phyloP scores from a whole-genome alignment of 805 yeast genomes.

The Candida bentonensis region DNA sequence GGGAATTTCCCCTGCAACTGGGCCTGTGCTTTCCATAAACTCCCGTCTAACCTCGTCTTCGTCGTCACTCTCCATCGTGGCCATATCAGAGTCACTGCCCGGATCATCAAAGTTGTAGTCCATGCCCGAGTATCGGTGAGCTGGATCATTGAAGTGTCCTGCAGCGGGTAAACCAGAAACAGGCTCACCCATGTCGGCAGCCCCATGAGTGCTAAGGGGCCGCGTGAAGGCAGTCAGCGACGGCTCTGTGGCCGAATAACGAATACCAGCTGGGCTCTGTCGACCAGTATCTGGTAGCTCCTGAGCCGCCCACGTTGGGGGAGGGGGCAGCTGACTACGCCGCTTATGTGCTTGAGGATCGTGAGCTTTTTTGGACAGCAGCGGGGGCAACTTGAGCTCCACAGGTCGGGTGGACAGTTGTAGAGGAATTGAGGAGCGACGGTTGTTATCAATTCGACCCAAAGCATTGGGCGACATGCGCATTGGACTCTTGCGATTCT shows the following conservation, averaged over 20 bases:
- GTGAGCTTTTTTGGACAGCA: neutral
- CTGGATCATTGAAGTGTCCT: neutral
- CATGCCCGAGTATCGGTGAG: neutral
- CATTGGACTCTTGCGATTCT: too few relatives aligned
- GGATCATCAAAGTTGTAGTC: neutral
- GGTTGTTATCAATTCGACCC: neutral
- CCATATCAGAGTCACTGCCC: neutral
- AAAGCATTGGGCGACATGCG: neutral
- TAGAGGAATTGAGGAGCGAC: neutral
- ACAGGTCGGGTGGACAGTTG: neutral
- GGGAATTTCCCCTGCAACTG: neutral
- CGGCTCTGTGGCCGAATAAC: neutral
- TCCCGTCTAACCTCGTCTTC: neutral
- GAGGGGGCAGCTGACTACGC: neutral
- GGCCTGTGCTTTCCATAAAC: constrained; percentile 1
- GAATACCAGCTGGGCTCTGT: neutral
- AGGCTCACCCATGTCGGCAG: neutral
- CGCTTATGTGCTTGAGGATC: neutral
- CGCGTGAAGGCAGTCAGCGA: neutral
- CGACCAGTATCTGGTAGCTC: neutral
- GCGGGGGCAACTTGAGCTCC: neutral
- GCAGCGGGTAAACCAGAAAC: neutral
- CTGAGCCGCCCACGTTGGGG: neutral
- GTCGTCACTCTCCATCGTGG: neutral
- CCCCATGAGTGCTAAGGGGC: neutral